Percentiles rank a stretch among this genome's conserved stretches.
These are phyloP conservation scores for Lactarius akahatsu DNA, from an alignment of 768 basidiomycete species.

Conservation along the genomic window DNA sequence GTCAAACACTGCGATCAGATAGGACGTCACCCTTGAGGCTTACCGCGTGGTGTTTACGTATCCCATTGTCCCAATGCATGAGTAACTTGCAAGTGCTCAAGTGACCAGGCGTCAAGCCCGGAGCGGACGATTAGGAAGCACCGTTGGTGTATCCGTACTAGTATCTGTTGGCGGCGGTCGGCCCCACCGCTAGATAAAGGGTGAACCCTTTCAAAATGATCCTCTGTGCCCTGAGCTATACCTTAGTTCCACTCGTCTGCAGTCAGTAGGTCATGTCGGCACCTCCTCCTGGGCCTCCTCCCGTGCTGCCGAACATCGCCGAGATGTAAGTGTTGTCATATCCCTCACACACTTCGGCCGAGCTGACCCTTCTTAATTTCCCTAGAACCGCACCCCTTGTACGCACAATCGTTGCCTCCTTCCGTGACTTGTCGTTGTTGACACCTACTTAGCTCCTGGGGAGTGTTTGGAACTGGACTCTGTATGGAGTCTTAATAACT, in stretches of 20 bases:
- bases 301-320: not conserved
- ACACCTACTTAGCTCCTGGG: conserved; percentile 18
- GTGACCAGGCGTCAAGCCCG: not conserved
- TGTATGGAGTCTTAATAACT: conserved; percentile 14
- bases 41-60: not conserved
- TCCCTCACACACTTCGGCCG: not conserved
- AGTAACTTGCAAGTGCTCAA: not conserved
- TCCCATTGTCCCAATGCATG: too few relatives aligned
- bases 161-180: not conserved
- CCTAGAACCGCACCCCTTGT: conserved; percentile 18
- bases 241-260: not conserved
- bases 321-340: conserved; percentile 7
- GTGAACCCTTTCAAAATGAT: not conserved
- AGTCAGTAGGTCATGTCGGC: not conserved
- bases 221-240: too few relatives aligned
- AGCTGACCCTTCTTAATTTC: not conserved
- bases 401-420: not conserved
- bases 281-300: not conserved
- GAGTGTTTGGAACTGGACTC: conserved; percentile 16
- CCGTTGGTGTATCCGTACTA: not conserved
- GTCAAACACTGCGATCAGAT: not conserved
- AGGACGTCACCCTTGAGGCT: not conserved
- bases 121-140: not conserved
- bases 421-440: not conserved
- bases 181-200: not conserved